These are phyloP conservation scores for Limonomyces culmigenus DNA, from an alignment of 1,284 basidiomycete genomes.

Conservation along the genomic window DNA sequence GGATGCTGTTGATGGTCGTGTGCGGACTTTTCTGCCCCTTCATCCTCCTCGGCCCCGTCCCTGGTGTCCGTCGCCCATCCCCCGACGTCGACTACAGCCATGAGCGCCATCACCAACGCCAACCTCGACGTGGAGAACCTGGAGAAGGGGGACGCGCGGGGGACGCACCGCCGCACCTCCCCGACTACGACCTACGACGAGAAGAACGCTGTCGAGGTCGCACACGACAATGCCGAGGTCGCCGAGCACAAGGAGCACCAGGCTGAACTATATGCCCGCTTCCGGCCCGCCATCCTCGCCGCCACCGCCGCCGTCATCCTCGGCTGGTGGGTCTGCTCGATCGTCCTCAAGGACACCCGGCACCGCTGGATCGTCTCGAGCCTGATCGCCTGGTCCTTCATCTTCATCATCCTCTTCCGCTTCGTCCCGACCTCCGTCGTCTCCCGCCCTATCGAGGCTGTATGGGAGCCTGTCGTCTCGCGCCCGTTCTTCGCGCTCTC, in stretches of 20 bases:
- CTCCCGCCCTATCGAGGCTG: constrained; percentile 41
- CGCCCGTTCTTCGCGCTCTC: constrained; percentile 58
- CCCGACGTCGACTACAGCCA: not conserved
- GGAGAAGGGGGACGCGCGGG: constrained; percentile 3
- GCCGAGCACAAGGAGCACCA: constrained; percentile 8
- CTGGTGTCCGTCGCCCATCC: not conserved
- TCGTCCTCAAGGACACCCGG: constrained; percentile 45
- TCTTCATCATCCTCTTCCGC: constrained; percentile 60
- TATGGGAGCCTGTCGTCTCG: constrained; percentile 49
- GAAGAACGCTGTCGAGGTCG: constrained; percentile 10
- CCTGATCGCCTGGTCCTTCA: constrained; percentile 65
- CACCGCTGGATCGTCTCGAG: constrained; percentile 71
- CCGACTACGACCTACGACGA: constrained; percentile 6
- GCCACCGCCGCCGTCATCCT: constrained; percentile 43
- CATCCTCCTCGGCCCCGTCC: too few relatives aligned
- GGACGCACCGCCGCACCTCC: constrained; percentile 6
- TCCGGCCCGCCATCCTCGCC: constrained; percentile 27
- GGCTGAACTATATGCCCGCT: constrained; percentile 10
- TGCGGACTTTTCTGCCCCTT: constrained; percentile 1
- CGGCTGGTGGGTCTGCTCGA: constrained; percentile 71
- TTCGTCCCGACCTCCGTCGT: constrained; percentile 58
- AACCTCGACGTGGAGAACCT: not conserved
- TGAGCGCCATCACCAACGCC: not conserved
- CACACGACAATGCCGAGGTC: constrained; percentile 11
- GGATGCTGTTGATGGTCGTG: too few relatives aligned